Conservation (phyloP, 225 moss, liverwort and hornwort genomes). For the Marchantia paleacea region DNA sequence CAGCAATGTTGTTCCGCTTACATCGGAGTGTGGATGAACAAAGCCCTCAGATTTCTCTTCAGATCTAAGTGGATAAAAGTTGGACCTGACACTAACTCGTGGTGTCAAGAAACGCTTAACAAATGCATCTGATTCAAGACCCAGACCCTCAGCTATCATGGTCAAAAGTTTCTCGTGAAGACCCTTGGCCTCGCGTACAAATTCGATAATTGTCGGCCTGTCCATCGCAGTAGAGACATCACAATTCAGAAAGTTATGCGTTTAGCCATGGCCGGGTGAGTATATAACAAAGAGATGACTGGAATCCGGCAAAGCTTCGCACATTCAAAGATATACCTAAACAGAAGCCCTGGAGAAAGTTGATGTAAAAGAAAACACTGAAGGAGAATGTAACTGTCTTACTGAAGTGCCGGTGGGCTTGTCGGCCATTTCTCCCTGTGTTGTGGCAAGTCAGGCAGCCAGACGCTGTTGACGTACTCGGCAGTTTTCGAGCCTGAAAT, state of each 20-base stretch:
- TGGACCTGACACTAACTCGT: slow-evolving; percentile 18
- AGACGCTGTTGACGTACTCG: slow-evolving; percentile 15
- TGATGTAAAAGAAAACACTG: background rate
- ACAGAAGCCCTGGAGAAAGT: background rate
- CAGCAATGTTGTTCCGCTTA: slow-evolving; percentile 54
- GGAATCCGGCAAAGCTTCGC: background rate
- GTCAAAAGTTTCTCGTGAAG: slow-evolving; percentile 17
- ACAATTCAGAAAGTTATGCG: background rate
- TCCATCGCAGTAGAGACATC: background rate
- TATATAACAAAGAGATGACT: background rate
- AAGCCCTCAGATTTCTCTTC: slow-evolving; percentile 45
- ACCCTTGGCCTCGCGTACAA: slow-evolving; percentile 8
- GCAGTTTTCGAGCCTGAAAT: slow-evolving; percentile 4
- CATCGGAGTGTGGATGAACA: slow-evolving; percentile 55
- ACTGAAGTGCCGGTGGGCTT: slow-evolving; percentile 24
- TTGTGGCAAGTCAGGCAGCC: background rate
- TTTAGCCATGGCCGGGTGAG: too few relatives aligned
- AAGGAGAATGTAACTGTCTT: background rate
- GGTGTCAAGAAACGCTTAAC: slow-evolving; percentile 15
- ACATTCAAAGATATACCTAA: too few relatives aligned
- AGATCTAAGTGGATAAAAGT: slow-evolving; percentile 50
- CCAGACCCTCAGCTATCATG: slow-evolving; percentile 23
- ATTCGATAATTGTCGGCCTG: slow-evolving; percentile 26
- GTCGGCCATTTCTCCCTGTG: slow-evolving; percentile 22
- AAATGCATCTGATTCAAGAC: slow-evolving; percentile 21